Evolutionary conservation across 2,329 filamentous ascomycete genomes (phyloP), one percentile per base, ranked within the genome.

Genomic region (Ceratocystis eucalypticola): DNA sequence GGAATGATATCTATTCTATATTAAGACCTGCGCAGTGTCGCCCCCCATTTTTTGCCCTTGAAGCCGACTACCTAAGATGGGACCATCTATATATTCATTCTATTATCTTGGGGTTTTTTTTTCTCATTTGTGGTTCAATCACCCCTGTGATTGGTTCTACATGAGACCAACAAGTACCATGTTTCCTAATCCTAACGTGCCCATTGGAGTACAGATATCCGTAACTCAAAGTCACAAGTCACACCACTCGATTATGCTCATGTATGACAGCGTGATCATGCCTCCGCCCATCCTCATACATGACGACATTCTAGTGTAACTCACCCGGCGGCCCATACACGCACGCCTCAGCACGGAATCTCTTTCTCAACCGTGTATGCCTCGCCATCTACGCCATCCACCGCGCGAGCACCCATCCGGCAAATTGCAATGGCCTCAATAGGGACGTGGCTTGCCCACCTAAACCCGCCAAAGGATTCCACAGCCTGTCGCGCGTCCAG

Each of bases 371-470:
- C 79, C 69, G 82, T 80, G 68, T 84, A 85, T 12, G 74, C 79
- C 69, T 77, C 78, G 65, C 82, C 80, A 8, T 80, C 82, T 1
- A 80, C 76, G 6, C 82, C 77, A 33, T 84, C 74, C 20, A 77
- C 77, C 71, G 82, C 85, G 78, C 86, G 88, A 8, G 91, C 91
- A 0, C 92, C 91, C 92, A 96, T 96, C 72, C 84, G 85, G 73
- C 91, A 96, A 46, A 96, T 86, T 62, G 87, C 85, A 50, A 96
- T 76, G 67, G 79, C 82, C 66, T 90, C 84, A n/a, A 96, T 73
- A 17, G 78, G 77, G 28, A 93, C 77, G 63, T 84, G 76, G 65
- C 84, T 78, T 70, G 88, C 85, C 90, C 91, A 96, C 0, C 85
- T 74, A 69, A 85, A 85, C 45, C 84, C 83, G 44, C 80, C 79